phyloP scores from a whole-genome alignment of 768 basidiomycete genomes.

The Rhodotorula sphaerocarpa region DNA sequence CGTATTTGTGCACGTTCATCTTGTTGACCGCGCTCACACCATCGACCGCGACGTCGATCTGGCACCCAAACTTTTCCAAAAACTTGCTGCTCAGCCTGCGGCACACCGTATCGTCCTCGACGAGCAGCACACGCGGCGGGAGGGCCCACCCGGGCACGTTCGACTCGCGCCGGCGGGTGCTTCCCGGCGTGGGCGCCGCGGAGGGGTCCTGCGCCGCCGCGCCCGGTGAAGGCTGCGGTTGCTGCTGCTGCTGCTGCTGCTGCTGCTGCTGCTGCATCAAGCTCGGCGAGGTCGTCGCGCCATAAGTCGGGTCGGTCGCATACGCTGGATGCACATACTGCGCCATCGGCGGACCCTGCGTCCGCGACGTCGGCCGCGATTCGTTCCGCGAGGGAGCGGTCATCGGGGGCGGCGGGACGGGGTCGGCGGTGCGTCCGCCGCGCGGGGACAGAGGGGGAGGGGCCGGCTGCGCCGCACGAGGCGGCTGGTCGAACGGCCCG shows the following conservation, averaged over 20 bases:
- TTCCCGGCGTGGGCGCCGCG: conserved; percentile 43
- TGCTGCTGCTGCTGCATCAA: neutral
- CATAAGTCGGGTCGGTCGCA: neutral
- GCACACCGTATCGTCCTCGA: conserved; percentile 92
- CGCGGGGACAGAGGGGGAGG: no score
- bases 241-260: conserved; percentile 3
- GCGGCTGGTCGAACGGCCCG: no score
- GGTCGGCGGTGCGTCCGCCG: no score
- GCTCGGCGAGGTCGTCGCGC: neutral
- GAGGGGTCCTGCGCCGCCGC: no score
- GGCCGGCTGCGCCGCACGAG: no score
- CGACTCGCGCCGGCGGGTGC: conserved; percentile 60
- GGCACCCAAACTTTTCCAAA: conserved; percentile 88
- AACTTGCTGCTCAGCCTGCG: conserved; percentile 83
- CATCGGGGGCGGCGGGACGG: no score
- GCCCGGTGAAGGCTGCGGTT: neutral
- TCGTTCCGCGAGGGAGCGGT: no score
- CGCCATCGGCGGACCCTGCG: conserved; percentile 45
- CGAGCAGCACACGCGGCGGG: conserved; percentile 78
- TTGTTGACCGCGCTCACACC: conserved; percentile 85
- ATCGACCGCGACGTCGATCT: conserved; percentile 87
- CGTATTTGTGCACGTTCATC: conserved; percentile 94
- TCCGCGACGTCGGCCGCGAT: no score
- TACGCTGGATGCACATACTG: conserved; percentile 38
- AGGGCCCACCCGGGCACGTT: conserved; percentile 87